Evolutionary conservation across 805 yeast genomes (phyloP).

Genomic region (Sugiyamaella floridensis): DNA sequence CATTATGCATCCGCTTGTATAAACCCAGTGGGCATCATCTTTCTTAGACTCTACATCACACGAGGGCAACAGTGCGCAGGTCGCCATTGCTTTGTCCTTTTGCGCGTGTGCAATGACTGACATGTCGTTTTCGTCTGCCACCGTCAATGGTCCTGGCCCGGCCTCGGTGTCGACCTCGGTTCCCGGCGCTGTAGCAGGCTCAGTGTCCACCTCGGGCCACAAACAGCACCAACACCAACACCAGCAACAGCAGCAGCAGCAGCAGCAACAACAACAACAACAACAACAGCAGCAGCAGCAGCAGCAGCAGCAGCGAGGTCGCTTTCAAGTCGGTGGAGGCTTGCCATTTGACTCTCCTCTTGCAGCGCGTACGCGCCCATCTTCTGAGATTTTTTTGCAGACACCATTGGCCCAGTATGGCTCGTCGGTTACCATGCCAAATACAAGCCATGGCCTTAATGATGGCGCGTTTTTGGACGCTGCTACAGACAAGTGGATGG

Average conservation of each 20-base stretch:
- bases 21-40: no score
- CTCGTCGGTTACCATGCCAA: neutral
- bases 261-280: slow-evolving; percentile 4
- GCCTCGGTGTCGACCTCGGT: slow-evolving; percentile 1
- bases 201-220: slow-evolving; percentile 4
- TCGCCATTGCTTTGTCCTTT: neutral
- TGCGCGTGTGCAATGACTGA: neutral
- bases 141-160: neutral
- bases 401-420: slow-evolving; percentile 12
- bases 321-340: neutral
- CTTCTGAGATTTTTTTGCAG: slow-evolving; percentile 22
- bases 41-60: neutral
- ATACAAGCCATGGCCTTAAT: neutral
- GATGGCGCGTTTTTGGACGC: slow-evolving; percentile 16
- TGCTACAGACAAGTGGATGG: slow-evolving; percentile 30
- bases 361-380: slow-evolving; percentile 18
- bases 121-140: neutral
- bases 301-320: slow-evolving; percentile 3
- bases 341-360: slow-evolving; percentile 19
- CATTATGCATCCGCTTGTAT: neutral
- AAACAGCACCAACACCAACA: slow-evolving; percentile 8
- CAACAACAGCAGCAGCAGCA: slow-evolving; percentile 7
- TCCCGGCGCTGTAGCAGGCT: slow-evolving; percentile 1
- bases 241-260: slow-evolving; percentile 6
- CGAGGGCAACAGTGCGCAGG: neutral